These are phyloP conservation scores for Brassica balearica DNA, from an alignment of 441 rosid species.

Conservation along the genomic window DNA sequence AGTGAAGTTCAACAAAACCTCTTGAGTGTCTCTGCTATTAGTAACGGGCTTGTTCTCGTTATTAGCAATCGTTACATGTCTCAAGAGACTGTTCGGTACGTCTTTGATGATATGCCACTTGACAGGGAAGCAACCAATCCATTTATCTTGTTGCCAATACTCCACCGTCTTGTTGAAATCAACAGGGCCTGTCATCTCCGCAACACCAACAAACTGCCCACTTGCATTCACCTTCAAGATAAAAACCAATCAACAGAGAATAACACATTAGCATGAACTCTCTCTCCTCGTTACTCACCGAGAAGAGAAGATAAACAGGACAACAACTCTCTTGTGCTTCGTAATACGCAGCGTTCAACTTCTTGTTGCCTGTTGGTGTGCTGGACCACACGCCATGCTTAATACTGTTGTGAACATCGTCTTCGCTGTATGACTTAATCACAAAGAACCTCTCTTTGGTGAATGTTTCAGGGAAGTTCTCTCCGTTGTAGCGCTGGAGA, in stretches of 20 bases:
- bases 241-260: background rate
- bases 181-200: slow-evolving; percentile 76
- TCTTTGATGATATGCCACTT: slow-evolving; percentile 81
- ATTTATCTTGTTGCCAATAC: slow-evolving; percentile 87
- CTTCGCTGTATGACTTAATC: slow-evolving; percentile 81
- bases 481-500: slow-evolving; percentile 52
- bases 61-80: slow-evolving; percentile 65
- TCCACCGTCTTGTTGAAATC: slow-evolving; percentile 71
- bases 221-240: slow-evolving; percentile 70
- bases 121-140: slow-evolving; percentile 80
- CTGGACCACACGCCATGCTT: slow-evolving; percentile 79
- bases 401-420: slow-evolving; percentile 78
- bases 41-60: slow-evolving; percentile 85
- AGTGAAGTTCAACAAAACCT: slow-evolving; percentile 48
- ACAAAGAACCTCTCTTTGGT: slow-evolving; percentile 64
- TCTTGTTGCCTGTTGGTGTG: slow-evolving; percentile 79
- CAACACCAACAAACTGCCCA: slow-evolving; percentile 78
- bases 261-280: background rate
- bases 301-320: slow-evolving; percentile 86
- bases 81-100: slow-evolving; percentile 64
- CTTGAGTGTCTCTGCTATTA: slow-evolving; percentile 82
- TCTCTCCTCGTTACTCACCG: slow-evolving; percentile 60
- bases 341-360: slow-evolving; percentile 78
- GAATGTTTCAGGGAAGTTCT: slow-evolving; percentile 57
- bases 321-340: slow-evolving; percentile 68